phyloP scores from a whole-genome alignment of 306 rosid species.

The Vachellia pachyceras region DNA sequence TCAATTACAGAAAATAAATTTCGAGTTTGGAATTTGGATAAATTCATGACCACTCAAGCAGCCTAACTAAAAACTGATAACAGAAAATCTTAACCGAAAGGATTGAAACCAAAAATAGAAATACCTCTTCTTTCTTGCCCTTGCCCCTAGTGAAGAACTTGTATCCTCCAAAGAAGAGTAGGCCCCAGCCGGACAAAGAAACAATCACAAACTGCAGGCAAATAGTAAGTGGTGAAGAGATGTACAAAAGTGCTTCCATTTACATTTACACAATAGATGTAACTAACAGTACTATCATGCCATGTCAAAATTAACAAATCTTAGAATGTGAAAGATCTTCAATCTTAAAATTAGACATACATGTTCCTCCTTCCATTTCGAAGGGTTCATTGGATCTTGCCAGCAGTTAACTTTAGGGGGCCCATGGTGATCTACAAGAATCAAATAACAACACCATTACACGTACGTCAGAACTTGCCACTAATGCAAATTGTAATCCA shows the following conservation, averaged over 20 bases:
- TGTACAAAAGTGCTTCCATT: conserved; percentile 1
- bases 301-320: conserved; percentile 11
- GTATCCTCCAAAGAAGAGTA: conserved; percentile 64
- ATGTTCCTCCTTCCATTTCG: conserved; percentile 99
- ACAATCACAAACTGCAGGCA: conserved; percentile 81
- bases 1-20: conserved; percentile 18
- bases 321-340: conserved; percentile 5
- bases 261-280: not conserved
- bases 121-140: conserved; percentile 97
- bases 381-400: conserved; percentile 91
- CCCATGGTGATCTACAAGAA: conserved; percentile 84
- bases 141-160: conserved; percentile 72
- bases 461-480: conserved; percentile 1
- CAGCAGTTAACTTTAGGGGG: conserved; percentile 73
- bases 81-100: not conserved
- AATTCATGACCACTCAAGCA: conserved; percentile 4
- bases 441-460: conserved; percentile 32
- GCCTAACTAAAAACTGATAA: conserved; percentile 7
- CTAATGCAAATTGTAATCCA: not conserved
- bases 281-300: conserved; percentile 17
- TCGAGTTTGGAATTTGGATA: not conserved
- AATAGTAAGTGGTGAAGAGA: conserved; percentile 36
- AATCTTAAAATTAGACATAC: conserved; percentile 56
- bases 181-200: conserved; percentile 86
- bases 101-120: conserved; percentile 3